These are phyloP conservation scores for Diplosphaera chodatii DNA, from an alignment of 139 green algal genomes.

Conservation along the genomic window DNA sequence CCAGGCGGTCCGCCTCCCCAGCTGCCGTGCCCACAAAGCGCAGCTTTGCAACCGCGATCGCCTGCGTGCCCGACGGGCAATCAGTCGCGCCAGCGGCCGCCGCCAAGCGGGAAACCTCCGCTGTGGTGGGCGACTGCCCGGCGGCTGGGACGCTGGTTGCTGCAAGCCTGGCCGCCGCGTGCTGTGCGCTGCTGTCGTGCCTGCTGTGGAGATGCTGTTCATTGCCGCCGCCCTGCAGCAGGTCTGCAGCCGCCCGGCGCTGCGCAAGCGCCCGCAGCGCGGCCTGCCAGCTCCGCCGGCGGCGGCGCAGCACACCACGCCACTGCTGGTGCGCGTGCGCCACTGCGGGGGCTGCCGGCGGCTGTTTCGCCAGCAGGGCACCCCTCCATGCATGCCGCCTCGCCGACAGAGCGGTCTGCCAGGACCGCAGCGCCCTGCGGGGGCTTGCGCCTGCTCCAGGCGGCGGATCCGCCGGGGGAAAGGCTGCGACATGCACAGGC, in stretches of 20 bases:
- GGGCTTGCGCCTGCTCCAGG: too few relatives aligned
- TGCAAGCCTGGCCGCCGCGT: background rate
- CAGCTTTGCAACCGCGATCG: background rate
- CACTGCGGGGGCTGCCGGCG: too few relatives aligned
- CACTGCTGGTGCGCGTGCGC: background rate
- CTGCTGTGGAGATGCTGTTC: too few relatives aligned
- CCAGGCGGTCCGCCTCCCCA: background rate
- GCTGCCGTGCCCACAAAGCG: background rate
- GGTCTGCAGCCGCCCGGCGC: too few relatives aligned
- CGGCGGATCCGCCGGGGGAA: too few relatives aligned
- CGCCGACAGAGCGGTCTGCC: background rate
- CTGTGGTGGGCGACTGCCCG: too few relatives aligned
- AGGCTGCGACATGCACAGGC: background rate
- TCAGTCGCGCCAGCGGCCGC: too few relatives aligned
- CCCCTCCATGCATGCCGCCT: background rate
- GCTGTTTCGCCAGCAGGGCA: too few relatives aligned
- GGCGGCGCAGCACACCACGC: background rate
- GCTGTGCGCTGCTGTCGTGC: background rate
- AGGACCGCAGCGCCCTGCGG: background rate
- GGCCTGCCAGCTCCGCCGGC: background rate
- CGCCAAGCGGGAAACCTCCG: background rate
- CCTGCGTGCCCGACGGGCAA: background rate
- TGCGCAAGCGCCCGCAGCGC: background rate
- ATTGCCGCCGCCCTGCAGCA: background rate
- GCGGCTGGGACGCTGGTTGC: too few relatives aligned